Evolutionary conservation across 1,284 basidiomycete genomes (phyloP), one percentile per base, ranked within the genome.

Genomic region (Microbotryum intermedium): DNA sequence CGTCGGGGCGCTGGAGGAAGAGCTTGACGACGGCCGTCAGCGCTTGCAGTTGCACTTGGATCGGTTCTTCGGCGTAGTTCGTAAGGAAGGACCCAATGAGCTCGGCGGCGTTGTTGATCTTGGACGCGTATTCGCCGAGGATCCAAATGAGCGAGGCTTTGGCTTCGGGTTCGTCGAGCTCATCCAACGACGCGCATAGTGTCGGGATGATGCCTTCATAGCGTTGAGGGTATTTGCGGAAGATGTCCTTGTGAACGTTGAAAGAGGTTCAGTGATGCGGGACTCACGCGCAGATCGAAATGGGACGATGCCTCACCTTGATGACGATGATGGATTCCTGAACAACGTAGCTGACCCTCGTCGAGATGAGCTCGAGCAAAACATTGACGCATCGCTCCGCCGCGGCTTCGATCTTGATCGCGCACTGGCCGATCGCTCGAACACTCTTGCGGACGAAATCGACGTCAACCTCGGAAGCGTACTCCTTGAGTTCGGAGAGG

Each of bases 121-220:
- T 90, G 74, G 88, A 88, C 16, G 94, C 90, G 73, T 98, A 97
- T 77, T 97, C 92, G 54, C 94, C 94, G 57, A 98, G 87, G 70
- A 98, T 97, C 94, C 94, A 98, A 71, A 98, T 97, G 61, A 98
- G 81, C 9, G 92, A 91, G 1, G 94, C 89, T 74, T 97, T 97
- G 6, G 94, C 94, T 73, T 98, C 95, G 18, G 94, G 93, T 73
- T 98, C 95, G 73, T 98, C 94, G 50, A 98, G 79, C 68, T 94
- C 92, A 68, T 98, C 94, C 26, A 98, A 82, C 71, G 93, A 95
- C 7, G 90, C 86, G 72, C 94, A 98, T 43, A 98, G 78, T 1
- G 88, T 92, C 2, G 90, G 91, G 69, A 98, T 97, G 70, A 97
- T 88, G 56, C 90, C 90, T 77, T 97, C 95, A 75, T 97, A 98